A percentile compares a stretch with the other conserved stretches of the same genome.
These are phyloP conservation scores for Trametes villosa DNA, from an alignment of 768 basidiomycete species.

Conservation along the genomic window DNA sequence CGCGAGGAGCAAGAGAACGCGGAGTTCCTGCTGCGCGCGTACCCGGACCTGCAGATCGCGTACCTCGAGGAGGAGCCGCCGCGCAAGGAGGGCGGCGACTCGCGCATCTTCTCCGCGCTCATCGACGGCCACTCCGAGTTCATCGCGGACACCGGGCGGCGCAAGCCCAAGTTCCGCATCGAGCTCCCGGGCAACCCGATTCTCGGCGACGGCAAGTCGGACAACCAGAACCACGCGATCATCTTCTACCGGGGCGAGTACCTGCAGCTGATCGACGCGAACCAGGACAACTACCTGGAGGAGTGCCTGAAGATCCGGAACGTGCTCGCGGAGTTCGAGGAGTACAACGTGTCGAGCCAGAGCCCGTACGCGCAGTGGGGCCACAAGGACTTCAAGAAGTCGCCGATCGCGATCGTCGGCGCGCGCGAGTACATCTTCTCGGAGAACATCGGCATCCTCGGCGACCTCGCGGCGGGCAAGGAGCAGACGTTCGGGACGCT, in stretches of 20 bases:
- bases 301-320: conserved; percentile 99
- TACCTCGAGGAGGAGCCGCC: conserved; percentile 97
- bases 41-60: conserved; percentile 98
- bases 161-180: conserved; percentile 96
- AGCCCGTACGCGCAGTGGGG: conserved; percentile 93
- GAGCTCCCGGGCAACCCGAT: conserved; percentile 99
- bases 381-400: conserved; percentile 82
- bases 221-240: conserved; percentile 99
- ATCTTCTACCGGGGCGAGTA: conserved; percentile 99
- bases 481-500: conserved; percentile 99
- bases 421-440: conserved; percentile 99
- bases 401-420: conserved; percentile 96
- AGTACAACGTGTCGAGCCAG: conserved; percentile 82
- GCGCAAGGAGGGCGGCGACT: conserved; percentile 93
- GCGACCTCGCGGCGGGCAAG: conserved; percentile 98
- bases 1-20: conserved; percentile 99
- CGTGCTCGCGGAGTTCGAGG: conserved; percentile 96
- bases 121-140: conserved; percentile 99
- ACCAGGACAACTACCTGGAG: conserved; percentile 99
- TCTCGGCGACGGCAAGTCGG: conserved; percentile 97
- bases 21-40: conserved; percentile 95
- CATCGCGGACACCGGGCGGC: conserved; percentile 81
- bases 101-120: conserved; percentile 92
- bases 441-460: conserved; percentile 98
- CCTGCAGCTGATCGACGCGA: conserved; percentile 98